These are phyloP conservation scores for Neonothopanus nambi DNA, from an alignment of 1,284 basidiomycete species.

Conservation along the genomic window DNA sequence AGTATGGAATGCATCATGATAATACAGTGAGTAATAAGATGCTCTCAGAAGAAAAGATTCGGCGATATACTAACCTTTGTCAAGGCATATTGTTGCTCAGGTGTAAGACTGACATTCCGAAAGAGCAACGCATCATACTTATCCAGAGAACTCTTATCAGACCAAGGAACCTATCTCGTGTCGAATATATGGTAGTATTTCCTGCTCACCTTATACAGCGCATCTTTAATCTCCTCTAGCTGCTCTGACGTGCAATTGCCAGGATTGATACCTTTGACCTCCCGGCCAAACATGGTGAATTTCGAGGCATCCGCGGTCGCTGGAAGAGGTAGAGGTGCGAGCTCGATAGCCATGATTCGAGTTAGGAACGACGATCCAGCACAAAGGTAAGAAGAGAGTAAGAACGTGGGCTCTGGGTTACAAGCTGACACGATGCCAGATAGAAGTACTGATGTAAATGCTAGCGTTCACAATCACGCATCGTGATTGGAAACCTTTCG, in stretches of 20 bases:
- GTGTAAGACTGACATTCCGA: constrained; percentile 65
- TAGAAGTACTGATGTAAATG: no score
- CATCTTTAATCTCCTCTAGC: constrained; percentile 59
- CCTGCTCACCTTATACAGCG: constrained; percentile 65
- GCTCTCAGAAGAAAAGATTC: constrained; percentile 31
- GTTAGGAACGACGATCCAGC: no score
- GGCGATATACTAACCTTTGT: constrained; percentile 61
- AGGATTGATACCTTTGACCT: constrained; percentile 48
- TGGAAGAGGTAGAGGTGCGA: constrained; percentile 43
- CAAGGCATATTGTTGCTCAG: constrained; percentile 81
- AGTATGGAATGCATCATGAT: no score
- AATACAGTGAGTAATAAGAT: no score
- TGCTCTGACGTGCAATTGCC: constrained; percentile 41
- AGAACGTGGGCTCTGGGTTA: no score
- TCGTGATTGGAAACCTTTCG: no score
- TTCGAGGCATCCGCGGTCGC: constrained; percentile 41
- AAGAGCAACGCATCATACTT: constrained; percentile 81
- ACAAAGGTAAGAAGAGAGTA: no score
- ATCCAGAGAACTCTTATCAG: background rate
- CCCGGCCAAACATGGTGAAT: constrained; percentile 49
- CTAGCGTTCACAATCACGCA: no score
- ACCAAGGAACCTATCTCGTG: background rate
- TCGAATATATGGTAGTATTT: background rate
- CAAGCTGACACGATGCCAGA: no score
- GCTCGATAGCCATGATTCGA: constrained; percentile 39